Conservation (phyloP, 441 rosid genomes). For the Adansonia grandidieri region DNA sequence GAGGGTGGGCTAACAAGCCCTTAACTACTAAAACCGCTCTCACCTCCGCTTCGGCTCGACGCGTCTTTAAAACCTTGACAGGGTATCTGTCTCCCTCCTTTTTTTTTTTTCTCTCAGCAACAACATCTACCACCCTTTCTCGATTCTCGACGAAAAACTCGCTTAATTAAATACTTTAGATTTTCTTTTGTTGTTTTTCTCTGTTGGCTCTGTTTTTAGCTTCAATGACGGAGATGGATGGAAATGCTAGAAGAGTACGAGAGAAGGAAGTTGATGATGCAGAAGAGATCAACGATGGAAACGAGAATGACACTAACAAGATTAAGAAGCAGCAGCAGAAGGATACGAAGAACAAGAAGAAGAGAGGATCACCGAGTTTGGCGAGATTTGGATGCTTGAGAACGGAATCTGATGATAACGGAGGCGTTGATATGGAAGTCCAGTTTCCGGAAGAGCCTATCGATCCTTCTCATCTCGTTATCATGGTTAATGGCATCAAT, state of each 20-base stretch:
- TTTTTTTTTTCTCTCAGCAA: not conserved
- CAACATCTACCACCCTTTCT: not conserved
- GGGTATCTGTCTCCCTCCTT: not conserved
- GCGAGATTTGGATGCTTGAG: conserved; percentile 62
- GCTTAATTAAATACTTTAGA: not conserved
- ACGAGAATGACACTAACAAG: not conserved
- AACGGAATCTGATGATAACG: conserved; percentile 47
- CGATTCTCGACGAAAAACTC: not conserved
- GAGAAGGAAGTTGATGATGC: conserved; percentile 5
- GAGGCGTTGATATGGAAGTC: conserved; percentile 56
- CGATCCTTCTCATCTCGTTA: conserved; percentile 66
- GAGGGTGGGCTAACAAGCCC: not conserved
- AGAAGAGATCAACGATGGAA: not conserved
- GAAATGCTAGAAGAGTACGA: not conserved
- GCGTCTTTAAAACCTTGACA: not conserved
- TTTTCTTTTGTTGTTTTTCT: not conserved
- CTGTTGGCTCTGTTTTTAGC: conserved; percentile 4
- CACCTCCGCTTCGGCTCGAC: not conserved
- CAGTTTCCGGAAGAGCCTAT: conserved; percentile 45
- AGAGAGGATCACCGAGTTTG: conserved; percentile 31
- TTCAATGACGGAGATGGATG: conserved; percentile 23
- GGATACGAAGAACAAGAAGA: conserved; percentile 23
- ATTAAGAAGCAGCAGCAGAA: not conserved
- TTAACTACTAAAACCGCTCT: conserved; percentile 18
- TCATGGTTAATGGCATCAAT: conserved; percentile 83